Percentiles rank a stretch among this genome's conserved stretches.
phyloP scores from a whole-genome alignment of 305 asterid genomes.

The Vinca major region DNA sequence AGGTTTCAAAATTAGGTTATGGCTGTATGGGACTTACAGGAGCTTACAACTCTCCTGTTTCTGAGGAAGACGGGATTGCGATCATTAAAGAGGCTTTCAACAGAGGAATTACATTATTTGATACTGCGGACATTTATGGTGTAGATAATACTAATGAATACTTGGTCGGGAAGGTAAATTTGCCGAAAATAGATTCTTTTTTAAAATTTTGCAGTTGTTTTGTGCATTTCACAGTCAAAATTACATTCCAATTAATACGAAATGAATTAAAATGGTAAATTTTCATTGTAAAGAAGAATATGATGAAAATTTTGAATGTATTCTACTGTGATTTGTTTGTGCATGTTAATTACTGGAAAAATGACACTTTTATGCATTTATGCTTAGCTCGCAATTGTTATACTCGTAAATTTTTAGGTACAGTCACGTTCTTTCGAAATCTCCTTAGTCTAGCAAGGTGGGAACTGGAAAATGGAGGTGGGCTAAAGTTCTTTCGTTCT shows the following conservation, averaged over 20 bases:
- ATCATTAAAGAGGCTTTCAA: conserved; percentile 35
- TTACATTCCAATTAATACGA: not conserved
- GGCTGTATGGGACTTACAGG: conserved; percentile 48
- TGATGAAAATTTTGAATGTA: not conserved
- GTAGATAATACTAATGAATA: conserved; percentile 27
- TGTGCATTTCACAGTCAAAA: not conserved
- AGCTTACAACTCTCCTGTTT: conserved; percentile 26
- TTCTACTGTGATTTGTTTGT: not conserved
- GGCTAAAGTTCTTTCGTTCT: not conserved
- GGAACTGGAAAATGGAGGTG: not conserved
- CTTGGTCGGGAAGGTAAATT: conserved; percentile 36
- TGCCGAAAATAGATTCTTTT: not conserved
- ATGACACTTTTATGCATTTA: not conserved
- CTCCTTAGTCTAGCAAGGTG: not conserved
- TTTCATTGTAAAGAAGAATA: not conserved
- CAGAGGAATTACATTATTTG: conserved; percentile 36
- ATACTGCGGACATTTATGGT: conserved; percentile 38
- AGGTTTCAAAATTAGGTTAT: conserved; percentile 47
- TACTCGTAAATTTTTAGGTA: no score
- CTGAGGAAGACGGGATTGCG: conserved; percentile 35
- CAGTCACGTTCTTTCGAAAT: no score
- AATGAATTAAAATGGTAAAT: not conserved
- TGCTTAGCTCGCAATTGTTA: not conserved
- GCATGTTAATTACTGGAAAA: not conserved
- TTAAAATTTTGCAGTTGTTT: not conserved